phyloP scores from a whole-genome alignment of 1,139 yeast genomes.

The Pichia sp. region DNA sequence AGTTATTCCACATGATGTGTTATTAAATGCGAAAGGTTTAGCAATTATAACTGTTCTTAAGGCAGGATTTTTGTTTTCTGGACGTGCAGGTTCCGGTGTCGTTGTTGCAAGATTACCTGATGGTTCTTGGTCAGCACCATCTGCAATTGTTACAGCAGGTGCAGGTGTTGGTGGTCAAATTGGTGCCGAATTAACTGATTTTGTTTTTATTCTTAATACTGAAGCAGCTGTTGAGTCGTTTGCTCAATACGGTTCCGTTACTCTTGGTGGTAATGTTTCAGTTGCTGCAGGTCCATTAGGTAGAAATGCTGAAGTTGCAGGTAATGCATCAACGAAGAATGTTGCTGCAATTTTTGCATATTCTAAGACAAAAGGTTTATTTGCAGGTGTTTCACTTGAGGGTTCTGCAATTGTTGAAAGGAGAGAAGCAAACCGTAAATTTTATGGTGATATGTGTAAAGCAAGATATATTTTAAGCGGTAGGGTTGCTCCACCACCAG shows the following conservation, averaged over 20 bases:
- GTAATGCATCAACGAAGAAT: constrained; percentile 81
- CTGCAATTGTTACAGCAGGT: constrained; percentile 93
- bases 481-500: constrained; percentile 86
- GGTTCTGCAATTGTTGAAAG: constrained; percentile 94
- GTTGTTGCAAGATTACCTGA: constrained; percentile 91
- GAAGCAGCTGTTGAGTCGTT: constrained; percentile 88
- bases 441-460: constrained; percentile 82
- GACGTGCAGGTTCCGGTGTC: constrained; percentile 96
- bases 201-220: constrained; percentile 85
- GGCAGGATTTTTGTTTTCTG: constrained; percentile 94
- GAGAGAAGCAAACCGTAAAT: constrained; percentile 93
- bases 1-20: constrained; percentile 83
- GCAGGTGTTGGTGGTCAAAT: constrained; percentile 99
- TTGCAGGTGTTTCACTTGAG: constrained; percentile 95
- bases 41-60: constrained; percentile 88
- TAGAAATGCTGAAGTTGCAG: constrained; percentile 97
- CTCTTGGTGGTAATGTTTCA: constrained; percentile 91
- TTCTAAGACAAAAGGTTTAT: constrained; percentile 92
- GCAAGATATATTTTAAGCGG: constrained; percentile 82
- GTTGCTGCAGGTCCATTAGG: constrained; percentile 99
- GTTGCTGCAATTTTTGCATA: constrained; percentile 92
- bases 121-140: constrained; percentile 97
- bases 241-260: constrained; percentile 90
- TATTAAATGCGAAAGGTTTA: constrained; percentile 87
- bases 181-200: constrained; percentile 95